phyloP scores from a whole-genome alignment of 2,329 filamentous ascomycete species.

The Neurospora crassa region DNA sequence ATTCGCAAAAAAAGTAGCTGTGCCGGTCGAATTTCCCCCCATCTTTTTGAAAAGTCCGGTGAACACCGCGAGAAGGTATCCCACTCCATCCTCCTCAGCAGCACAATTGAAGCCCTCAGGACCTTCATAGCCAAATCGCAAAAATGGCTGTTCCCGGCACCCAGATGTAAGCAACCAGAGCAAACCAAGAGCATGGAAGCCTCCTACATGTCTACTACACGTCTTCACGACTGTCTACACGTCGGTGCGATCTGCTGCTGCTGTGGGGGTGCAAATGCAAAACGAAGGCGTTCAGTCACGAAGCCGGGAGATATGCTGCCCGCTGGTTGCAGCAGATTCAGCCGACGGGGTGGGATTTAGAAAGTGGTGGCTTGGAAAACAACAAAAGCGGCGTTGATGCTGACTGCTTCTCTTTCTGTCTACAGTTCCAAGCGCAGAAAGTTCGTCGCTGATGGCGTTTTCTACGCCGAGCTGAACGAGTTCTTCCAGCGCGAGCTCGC shows the following conservation, averaged over 20 bases:
- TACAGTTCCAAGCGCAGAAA: slow-evolving; percentile 82
- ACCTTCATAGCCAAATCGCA: slow-evolving; percentile 27
- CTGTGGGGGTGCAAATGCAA: not conserved
- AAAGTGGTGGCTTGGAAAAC: slow-evolving; percentile 1
- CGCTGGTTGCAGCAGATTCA: not conserved
- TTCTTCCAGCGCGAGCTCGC: slow-evolving; percentile 99
- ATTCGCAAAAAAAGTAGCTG: slow-evolving; percentile 21
- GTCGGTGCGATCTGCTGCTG: not conserved
- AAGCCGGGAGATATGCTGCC: slow-evolving; percentile 1
- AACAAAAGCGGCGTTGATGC: slow-evolving; percentile 5
- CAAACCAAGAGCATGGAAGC: not conserved
- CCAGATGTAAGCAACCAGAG: slow-evolving; percentile 45
- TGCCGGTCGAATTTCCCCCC: slow-evolving; percentile 19
- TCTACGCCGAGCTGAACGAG: slow-evolving; percentile 99
- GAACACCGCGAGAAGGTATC: slow-evolving; percentile 17
- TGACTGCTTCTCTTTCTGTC: slow-evolving; percentile 12
- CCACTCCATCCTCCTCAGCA: slow-evolving; percentile 23
- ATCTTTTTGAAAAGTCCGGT: slow-evolving; percentile 16
- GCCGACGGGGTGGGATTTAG: not conserved
- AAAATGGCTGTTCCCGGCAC: slow-evolving; percentile 52
- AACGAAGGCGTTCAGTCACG: not conserved
- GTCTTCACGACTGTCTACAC: not conserved
- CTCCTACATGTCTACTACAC: not conserved
- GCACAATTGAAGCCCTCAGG: slow-evolving; percentile 27
- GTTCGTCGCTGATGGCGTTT: slow-evolving; percentile 97